These are phyloP conservation scores for Globisporangium alternatum DNA, from an alignment of 352 stramenopile species.

Conservation along the genomic window DNA sequence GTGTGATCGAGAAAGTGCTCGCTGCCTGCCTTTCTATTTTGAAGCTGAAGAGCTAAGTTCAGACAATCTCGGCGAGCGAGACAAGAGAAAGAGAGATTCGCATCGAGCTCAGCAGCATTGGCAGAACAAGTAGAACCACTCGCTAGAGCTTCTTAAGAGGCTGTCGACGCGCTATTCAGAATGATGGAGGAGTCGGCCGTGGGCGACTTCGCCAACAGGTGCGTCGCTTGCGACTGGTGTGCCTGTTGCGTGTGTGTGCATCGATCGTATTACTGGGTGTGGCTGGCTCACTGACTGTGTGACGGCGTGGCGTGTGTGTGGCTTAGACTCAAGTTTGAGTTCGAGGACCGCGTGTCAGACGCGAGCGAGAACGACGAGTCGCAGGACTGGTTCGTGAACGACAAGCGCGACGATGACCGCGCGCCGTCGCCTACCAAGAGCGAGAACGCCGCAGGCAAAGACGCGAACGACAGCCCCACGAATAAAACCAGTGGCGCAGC, in stretches of 20 bases:
- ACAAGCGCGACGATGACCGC: constrained; percentile 35
- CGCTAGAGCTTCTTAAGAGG: neutral
- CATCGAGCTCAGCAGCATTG: neutral
- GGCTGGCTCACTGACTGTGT: no score
- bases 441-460: constrained; percentile 10
- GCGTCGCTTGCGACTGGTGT: neutral
- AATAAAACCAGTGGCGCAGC: neutral
- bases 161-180: neutral
- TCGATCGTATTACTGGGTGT: no score
- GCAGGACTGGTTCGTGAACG: constrained; percentile 85
- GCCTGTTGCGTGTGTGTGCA: neutral
- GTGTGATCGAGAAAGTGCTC: constrained; percentile 3
- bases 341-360: constrained; percentile 56
- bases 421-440: constrained; percentile 28
- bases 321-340: constrained; percentile 53
- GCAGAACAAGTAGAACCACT: neutral
- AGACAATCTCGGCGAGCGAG: neutral
- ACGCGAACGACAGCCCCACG: neutral
- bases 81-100: neutral
- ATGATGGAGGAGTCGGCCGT: constrained; percentile 56
- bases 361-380: constrained; percentile 52
- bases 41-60: constrained; percentile 9
- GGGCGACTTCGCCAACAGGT: constrained; percentile 63
- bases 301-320: neutral
- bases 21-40: constrained; percentile 13